Evolutionary conservation across 2,329 filamentous ascomycete species (phyloP).

Genomic region (Penicillium fuscoglaucum): DNA sequence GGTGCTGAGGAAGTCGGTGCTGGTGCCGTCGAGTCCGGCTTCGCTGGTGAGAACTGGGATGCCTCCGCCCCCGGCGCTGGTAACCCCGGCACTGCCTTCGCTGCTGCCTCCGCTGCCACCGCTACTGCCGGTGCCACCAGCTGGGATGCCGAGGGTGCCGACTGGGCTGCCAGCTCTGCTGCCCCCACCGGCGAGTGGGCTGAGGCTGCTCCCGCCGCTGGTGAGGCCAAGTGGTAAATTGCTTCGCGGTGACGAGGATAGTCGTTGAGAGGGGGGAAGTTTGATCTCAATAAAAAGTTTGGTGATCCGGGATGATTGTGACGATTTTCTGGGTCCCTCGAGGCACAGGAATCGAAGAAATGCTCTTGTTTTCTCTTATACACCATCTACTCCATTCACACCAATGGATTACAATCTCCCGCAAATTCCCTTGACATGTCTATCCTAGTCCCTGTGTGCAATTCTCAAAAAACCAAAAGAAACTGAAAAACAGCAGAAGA

Average conservation of each 20-base stretch:
- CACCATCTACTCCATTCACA: constrained; percentile 23
- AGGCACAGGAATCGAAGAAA: constrained; percentile 20
- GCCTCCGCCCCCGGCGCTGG: constrained; percentile 63
- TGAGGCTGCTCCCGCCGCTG: constrained; percentile 33
- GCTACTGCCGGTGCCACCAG: constrained; percentile 57
- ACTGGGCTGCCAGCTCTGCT: constrained; percentile 54
- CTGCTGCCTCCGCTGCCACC: constrained; percentile 65
- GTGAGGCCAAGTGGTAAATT: constrained; percentile 45
- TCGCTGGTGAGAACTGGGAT: constrained; percentile 82
- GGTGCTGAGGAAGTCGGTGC: constrained; percentile 81
- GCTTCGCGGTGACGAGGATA: constrained; percentile 29
- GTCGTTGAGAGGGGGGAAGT: constrained; percentile 32
- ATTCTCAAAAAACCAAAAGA: constrained; percentile 33
- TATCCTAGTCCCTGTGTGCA: constrained; percentile 43
- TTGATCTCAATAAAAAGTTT: constrained; percentile 27
- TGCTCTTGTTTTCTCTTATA: constrained; percentile 28
- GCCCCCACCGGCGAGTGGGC: constrained; percentile 44
- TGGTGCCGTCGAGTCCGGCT: constrained; percentile 75
- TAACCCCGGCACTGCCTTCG: constrained; percentile 64
- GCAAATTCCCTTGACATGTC: constrained; percentile 39
- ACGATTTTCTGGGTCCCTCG: constrained; percentile 15
- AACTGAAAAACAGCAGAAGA: constrained; percentile 38
- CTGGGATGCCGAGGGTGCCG: constrained; percentile 61
- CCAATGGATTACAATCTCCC: constrained; percentile 25
- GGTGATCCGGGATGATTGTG: constrained; percentile 29